Conservation (phyloP, 139 green algal species). For the Coelastrella sp. region DNA sequence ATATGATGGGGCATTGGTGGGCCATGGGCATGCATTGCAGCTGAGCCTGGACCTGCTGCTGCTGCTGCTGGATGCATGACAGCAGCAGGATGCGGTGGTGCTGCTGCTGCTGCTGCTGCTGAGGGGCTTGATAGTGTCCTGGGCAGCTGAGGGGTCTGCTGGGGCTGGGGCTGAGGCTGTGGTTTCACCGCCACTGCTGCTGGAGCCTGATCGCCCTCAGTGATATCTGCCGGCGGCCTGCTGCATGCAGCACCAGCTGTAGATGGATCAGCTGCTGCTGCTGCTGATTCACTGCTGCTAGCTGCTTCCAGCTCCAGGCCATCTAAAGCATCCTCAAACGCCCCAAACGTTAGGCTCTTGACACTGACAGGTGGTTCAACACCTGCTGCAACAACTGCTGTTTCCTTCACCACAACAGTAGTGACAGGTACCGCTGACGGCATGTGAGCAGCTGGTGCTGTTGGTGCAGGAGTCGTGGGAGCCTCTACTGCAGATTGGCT, state of each 20-base stretch:
- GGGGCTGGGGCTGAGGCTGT: too few relatives aligned
- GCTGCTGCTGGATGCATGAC: not conserved
- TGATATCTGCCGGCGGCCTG: too few relatives aligned
- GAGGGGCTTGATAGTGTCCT: not conserved
- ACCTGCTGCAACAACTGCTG: not conserved
- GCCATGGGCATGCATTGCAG: not conserved
- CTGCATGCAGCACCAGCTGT: too few relatives aligned
- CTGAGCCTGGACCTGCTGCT: not conserved
- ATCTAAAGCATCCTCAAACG: constrained; percentile 21
- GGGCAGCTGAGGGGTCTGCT: not conserved
- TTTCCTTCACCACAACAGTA: constrained; percentile 28
- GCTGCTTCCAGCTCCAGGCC: constrained; percentile 14
- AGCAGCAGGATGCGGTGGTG: not conserved
- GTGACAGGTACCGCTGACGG: constrained; percentile 1
- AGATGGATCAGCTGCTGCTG: constrained; percentile 4
- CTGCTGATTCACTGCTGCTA: not conserved
- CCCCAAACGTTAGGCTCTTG: constrained; percentile 30
- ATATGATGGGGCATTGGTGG: not conserved
- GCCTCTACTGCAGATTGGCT: constrained; percentile 9
- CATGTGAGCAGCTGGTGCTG: not conserved
- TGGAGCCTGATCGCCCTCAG: too few relatives aligned
- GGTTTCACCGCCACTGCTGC: not conserved
- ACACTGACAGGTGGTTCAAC: constrained; percentile 5
- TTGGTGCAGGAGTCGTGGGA: constrained; percentile 7
- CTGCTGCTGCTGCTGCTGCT: constrained; percentile 31